Percentiles rank a stretch among this genome's conserved stretches.
These are phyloP conservation scores for Paecilomyces sp. DNA, from an alignment of 2,329 filamentous ascomycete species.

Conservation along the genomic window DNA sequence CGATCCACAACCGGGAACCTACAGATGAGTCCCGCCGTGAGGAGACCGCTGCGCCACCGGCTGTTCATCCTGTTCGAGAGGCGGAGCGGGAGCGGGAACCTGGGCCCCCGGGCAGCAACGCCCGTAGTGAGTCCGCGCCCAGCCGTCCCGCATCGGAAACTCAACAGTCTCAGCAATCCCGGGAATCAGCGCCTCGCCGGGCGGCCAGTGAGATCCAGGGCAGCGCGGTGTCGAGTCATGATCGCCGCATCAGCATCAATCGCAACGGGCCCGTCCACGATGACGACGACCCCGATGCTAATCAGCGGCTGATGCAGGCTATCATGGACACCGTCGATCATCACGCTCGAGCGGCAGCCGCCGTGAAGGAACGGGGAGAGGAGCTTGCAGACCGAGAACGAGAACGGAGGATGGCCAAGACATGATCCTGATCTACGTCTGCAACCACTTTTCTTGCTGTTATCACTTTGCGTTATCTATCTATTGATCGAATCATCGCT, in stretches of 20 bases:
- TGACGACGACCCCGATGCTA: constrained; percentile 32
- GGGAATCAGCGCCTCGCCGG: constrained; percentile 25
- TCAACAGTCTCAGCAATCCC: constrained; percentile 15
- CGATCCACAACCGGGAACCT: constrained; percentile 8
- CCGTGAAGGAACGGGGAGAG: constrained; percentile 12
- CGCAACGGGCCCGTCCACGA: constrained; percentile 13
- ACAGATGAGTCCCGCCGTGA: constrained; percentile 10
- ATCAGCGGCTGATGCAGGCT: constrained; percentile 34
- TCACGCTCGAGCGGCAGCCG: constrained; percentile 26
- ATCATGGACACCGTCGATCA: constrained; percentile 37
- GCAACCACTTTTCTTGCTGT: not conserved
- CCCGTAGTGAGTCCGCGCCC: constrained; percentile 12
- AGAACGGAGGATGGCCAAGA: constrained; percentile 22
- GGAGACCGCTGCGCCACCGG: constrained; percentile 4
- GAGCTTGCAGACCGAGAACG: constrained; percentile 10
- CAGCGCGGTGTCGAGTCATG: constrained; percentile 11
- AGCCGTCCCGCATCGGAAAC: constrained; percentile 14
- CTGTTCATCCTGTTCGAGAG: constrained; percentile 3
- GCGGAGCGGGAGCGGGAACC: not conserved
- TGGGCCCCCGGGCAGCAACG: not conserved
- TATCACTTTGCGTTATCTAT: not conserved
- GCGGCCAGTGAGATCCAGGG: constrained; percentile 31
- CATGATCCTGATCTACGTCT: not conserved
- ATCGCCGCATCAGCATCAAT: constrained; percentile 13
- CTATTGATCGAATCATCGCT: not conserved